Evolutionary conservation across 2,329 filamentous ascomycete species (phyloP), one percentile per base, ranked within the genome.

Genomic region (Raffaelea arxii): DNA sequence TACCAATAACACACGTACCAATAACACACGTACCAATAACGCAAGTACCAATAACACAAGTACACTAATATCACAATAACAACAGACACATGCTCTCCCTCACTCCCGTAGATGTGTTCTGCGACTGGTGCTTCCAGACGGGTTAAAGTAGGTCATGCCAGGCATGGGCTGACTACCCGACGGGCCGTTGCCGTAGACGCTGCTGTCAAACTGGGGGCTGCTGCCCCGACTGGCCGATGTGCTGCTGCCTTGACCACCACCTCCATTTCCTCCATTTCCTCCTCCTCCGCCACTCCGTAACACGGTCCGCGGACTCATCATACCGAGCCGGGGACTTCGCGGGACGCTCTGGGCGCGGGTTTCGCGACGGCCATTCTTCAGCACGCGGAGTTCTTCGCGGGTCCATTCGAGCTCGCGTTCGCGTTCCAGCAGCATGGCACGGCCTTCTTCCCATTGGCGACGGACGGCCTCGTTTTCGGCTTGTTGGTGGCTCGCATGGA

Each of bases 291-390:
- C 64, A 25, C 48, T 47, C 21, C 48, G 47, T 4, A 37, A 23
- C 6, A 48, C 49, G 36, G 60, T 63, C 2, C 67, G 60, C 3
- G 75, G 75, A 50, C 75, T 78, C 64, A 76, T 71, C 44, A 76
- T 62, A 25, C 68, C 65, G 52, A 72, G 63, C 6, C 73, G 67
- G n/a, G 77, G 77, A 55, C 75, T 79, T 21, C 73, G 71, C 43
- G 76, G 76, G 21, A 77, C 74, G 53, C 75, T 79, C 44, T 63
- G 66, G 55, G 74, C 70, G 30, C 77, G 64, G 4, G 77, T 80
- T 58, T 78, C 75, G 40, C 76, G 65, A 6, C 77, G 69, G 18
- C 67, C 68, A 49, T 66, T 74, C 54, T 68, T 72, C 36, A 71
- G 56, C 36, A 61, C 49, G 7, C 65, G 64, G 23, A 78, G 56